Evolutionary conservation across 768 basidiomycete species (phyloP), one percentile per base, ranked within the genome.

Genomic region (Inosperma sp.): DNA sequence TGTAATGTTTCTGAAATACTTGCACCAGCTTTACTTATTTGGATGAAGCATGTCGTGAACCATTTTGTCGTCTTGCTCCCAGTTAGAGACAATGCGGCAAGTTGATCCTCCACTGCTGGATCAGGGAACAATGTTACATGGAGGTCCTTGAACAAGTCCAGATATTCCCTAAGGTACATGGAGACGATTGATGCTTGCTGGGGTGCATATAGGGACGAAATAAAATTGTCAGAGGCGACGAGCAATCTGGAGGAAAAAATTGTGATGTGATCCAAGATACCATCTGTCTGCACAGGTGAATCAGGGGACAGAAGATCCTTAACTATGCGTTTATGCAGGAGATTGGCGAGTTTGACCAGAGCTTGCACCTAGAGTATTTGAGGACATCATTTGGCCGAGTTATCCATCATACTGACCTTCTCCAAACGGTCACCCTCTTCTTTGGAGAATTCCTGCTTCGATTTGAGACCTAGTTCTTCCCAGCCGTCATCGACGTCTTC

Each of bases 11-110:
- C 63, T 26, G 55, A 51, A 39, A 74, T 48, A 40, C 55, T 64
- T 36, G 65, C 52, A 49, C 63, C 65, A 19, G 71, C 64, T 57
- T 76, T 79, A 53, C 71, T 63, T 58, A 87, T 75, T 60, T 88
- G 84, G 43, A 73, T 69, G 57, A 86, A 79, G 61, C 85, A 88
- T 9, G 74, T 73, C 40, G 74, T 71, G 59, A 84, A 84, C 84
- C 87, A 87, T 59, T 73, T 80, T 48, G 65, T 65, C 14, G 69
- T 62, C 23, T 76, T 72, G 49, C 65, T 71, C 47, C 58, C 63
- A 45, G 66, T 17, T 10, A 27, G 39, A 13, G 62, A 59, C 42
- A 69, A 36, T n/a, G 48, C 51, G 29, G 62, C 59, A 46, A 73
- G 44, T 51, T 65, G 61, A 36, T 66, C 63, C 37, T 65, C 68